These are phyloP conservation scores for Rhinocladiella mackenziei DNA, from an alignment of 2,329 filamentous ascomycete genomes.

Conservation along the genomic window DNA sequence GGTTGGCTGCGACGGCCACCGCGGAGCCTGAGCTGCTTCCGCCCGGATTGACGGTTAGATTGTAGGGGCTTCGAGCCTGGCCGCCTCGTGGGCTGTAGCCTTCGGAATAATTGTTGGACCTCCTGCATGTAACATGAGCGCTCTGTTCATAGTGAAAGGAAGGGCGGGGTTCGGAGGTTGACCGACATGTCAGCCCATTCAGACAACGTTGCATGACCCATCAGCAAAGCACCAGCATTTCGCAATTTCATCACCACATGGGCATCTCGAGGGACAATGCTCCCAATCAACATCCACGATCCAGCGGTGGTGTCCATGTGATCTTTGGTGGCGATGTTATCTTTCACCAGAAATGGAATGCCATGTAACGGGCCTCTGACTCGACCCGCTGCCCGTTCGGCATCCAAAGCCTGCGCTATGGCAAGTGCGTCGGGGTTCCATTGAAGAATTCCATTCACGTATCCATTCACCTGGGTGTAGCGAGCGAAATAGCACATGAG, in stretches of 20 bases:
- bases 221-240: conserved; percentile 61
- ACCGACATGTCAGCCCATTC: conserved; percentile 68
- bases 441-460: conserved; percentile 53
- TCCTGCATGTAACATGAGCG: conserved; percentile 22
- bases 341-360: conserved; percentile 71
- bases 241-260: conserved; percentile 59
- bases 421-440: conserved; percentile 63
- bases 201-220: conserved; percentile 67
- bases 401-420: conserved; percentile 60
- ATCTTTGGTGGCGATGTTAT: conserved; percentile 66
- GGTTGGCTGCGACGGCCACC: conserved; percentile 60
- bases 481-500: conserved; percentile 61
- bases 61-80: conserved; percentile 63
- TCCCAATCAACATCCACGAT: conserved; percentile 62
- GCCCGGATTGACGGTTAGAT: conserved; percentile 64
- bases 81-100: conserved; percentile 63
- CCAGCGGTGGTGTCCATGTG: conserved; percentile 72
- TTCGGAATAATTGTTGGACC: conserved; percentile 63
- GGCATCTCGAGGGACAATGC: conserved; percentile 64
- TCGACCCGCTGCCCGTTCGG: conserved; percentile 54
- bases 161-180: not conserved
- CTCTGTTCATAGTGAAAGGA: not conserved
- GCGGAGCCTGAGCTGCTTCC: conserved; percentile 66
- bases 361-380: conserved; percentile 67
- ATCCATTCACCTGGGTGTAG: conserved; percentile 59